Evolutionary conservation across 768 basidiomycete species (phyloP).

Genomic region (Mycena leptocephala): DNA sequence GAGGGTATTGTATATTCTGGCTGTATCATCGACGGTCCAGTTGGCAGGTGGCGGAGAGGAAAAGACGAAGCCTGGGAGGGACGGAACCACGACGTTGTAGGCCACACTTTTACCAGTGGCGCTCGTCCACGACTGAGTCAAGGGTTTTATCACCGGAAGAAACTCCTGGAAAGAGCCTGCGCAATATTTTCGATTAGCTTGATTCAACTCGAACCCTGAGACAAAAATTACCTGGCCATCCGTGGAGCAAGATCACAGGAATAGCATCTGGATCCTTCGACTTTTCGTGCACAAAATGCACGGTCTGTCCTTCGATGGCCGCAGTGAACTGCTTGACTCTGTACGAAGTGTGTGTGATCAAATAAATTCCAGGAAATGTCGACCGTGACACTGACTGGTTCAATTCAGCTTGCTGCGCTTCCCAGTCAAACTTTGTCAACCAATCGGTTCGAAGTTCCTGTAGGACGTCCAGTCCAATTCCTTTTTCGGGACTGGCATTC

Average conservation of each 20-base stretch:
- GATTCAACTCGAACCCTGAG: too few species aligned
- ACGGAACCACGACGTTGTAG: slow-evolving; percentile 12
- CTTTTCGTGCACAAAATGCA: slow-evolving; percentile 16
- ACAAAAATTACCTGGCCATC: slow-evolving; percentile 22
- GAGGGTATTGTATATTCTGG: slow-evolving; percentile 42
- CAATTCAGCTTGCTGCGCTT: slow-evolving; percentile 1
- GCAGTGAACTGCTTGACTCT: slow-evolving; percentile 32
- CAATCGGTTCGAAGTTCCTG: neutral
- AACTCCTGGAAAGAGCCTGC: too few species aligned
- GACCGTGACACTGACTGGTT: neutral
- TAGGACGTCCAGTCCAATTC: neutral
- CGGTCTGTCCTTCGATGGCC: slow-evolving; percentile 23
- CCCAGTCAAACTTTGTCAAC: slow-evolving; percentile 5
- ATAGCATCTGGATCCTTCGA: slow-evolving; percentile 9
- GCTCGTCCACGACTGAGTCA: neutral
- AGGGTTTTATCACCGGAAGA: neutral
- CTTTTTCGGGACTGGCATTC: neutral
- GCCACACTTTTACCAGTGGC: neutral
- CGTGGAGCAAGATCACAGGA: slow-evolving; percentile 23
- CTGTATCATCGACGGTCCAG: slow-evolving; percentile 43
- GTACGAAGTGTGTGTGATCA: neutral
- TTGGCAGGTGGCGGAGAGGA: slow-evolving; percentile 30
- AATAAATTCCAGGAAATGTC: neutral
- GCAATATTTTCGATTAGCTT: too few species aligned
- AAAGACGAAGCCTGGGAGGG: slow-evolving; percentile 39